Conservation (phyloP, 257 asterid species). For the Solanum arcanum region DNA sequence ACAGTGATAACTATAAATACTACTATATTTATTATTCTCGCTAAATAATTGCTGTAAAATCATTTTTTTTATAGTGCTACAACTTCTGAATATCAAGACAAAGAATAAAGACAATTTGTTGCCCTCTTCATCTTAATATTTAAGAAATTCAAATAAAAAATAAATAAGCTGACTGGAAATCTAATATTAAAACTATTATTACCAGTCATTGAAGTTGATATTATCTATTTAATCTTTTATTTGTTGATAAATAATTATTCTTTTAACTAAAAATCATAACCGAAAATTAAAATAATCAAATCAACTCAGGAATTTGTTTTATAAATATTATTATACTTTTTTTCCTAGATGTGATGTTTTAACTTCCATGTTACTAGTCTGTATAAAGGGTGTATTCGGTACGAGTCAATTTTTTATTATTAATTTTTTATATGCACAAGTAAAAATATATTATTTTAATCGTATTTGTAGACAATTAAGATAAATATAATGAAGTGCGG, state of each 20-base stretch:
- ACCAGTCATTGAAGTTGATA: not conserved
- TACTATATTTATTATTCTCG: too few relatives aligned
- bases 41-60: too few relatives aligned
- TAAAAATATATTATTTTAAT: too few relatives aligned
- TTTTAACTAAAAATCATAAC: not conserved
- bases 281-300: not conserved
- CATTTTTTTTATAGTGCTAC: not conserved
- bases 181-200: not conserved
- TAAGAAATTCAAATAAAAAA: not conserved
- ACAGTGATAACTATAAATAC: not conserved
- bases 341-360: not conserved
- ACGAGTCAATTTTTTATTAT: too few relatives aligned
- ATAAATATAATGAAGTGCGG: not conserved
- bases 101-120: conserved; percentile 5
- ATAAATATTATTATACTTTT: not conserved
- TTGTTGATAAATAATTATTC: not conserved
- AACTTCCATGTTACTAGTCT: not conserved
- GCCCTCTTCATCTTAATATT: not conserved
- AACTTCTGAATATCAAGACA: not conserved
- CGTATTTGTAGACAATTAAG: too few relatives aligned
- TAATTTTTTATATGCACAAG: too few relatives aligned
- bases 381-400: not conserved
- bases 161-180: not conserved
- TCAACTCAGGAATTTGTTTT: not conserved
- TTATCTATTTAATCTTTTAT: not conserved